A percentile compares a stretch with the other conserved stretches of the same genome.
These are phyloP conservation scores for Botrytis elliptica DNA, from an alignment of 2,329 filamentous ascomycete genomes.

Conservation along the genomic window DNA sequence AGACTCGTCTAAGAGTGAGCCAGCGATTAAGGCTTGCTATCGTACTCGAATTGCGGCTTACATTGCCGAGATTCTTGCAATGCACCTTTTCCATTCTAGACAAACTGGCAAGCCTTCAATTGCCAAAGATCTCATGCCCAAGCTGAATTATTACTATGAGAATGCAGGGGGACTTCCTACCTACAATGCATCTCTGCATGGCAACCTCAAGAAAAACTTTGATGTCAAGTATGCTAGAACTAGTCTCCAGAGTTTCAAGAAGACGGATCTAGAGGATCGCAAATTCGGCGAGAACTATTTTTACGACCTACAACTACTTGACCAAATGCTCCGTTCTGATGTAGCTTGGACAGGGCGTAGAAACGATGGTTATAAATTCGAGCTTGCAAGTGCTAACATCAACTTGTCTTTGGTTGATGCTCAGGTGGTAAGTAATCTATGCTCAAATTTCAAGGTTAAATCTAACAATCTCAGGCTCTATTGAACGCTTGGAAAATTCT, in stretches of 20 bases:
- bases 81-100: conserved; percentile 84
- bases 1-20: conserved; percentile 53
- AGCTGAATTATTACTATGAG: conserved; percentile 76
- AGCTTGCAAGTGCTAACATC: conserved; percentile 82
- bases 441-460: not conserved
- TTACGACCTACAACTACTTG: conserved; percentile 76
- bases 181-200: conserved; percentile 86
- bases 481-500: conserved; percentile 89
- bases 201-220: conserved; percentile 83
- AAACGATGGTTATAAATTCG: conserved; percentile 72
- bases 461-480: conserved; percentile 57
- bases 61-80: conserved; percentile 82
- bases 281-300: conserved; percentile 76
- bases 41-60: conserved; percentile 74
- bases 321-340: conserved; percentile 74
- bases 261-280: conserved; percentile 63
- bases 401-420: conserved; percentile 92
- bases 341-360: conserved; percentile 70
- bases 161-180: conserved; percentile 75
- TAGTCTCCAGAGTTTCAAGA: conserved; percentile 75
- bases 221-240: conserved; percentile 72
- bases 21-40: conserved; percentile 47
- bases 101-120: conserved; percentile 69
- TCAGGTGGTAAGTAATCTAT: conserved; percentile 65
- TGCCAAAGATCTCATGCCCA: conserved; percentile 68